Conservation (phyloP, 179 eudicot genomes). For the Carnegiea gigantea region DNA sequence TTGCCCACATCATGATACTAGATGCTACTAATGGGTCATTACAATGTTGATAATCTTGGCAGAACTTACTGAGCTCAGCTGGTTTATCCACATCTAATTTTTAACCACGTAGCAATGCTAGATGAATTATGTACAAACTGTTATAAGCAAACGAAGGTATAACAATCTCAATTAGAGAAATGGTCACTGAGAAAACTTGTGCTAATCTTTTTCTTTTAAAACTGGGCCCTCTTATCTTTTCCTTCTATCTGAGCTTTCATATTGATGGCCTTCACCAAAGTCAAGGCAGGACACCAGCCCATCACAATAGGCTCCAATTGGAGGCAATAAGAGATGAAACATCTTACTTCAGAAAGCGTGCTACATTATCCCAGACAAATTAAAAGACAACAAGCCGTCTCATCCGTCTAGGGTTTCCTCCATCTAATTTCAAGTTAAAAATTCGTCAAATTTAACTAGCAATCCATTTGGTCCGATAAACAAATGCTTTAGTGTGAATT, state of each 20-base stretch:
- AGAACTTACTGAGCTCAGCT: not conserved
- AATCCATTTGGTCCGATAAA: not conserved
- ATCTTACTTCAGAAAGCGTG: not conserved
- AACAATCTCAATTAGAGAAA: not conserved
- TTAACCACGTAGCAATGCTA: not conserved
- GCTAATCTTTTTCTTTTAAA: conserved; percentile 5
- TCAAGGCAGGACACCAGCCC: conserved; percentile 24
- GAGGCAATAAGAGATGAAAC: not conserved
- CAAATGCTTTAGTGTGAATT: not conserved
- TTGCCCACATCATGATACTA: not conserved
- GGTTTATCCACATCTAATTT: not conserved
- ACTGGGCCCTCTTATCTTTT: not conserved
- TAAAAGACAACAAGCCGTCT: conserved; percentile 2
- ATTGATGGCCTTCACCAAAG: conserved; percentile 30
- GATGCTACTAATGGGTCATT: not conserved
- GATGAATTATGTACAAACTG: not conserved
- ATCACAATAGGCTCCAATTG: conserved; percentile 12
- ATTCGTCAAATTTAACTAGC: not conserved
- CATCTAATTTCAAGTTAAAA: not conserved
- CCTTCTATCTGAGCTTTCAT: conserved; percentile 1
- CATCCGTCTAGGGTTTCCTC: not conserved
- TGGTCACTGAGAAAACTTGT: not conserved
- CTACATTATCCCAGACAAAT: not conserved
- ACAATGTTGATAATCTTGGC: not conserved
- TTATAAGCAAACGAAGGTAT: no score